Evolutionary conservation across 2,329 filamentous ascomycete genomes (phyloP).

Genomic region (Parastagonospora nodorum): DNA sequence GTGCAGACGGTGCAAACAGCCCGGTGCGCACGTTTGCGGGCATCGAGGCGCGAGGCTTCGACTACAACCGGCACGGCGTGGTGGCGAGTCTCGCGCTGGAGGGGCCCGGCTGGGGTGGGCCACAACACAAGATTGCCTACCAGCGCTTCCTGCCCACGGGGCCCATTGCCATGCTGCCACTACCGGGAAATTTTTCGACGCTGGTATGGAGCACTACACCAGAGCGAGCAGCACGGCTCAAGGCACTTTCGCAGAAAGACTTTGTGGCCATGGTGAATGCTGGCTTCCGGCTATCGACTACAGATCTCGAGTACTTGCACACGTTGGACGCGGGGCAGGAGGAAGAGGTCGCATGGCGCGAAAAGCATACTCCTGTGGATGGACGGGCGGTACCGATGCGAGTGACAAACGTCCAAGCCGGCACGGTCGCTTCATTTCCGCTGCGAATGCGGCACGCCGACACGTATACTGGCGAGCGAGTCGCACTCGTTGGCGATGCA

Average conservation of each 20-base stretch:
- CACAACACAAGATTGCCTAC: slow-evolving; percentile 74
- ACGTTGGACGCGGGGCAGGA: slow-evolving; percentile 57
- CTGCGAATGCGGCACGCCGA: slow-evolving; percentile 92
- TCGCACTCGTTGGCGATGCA: slow-evolving; percentile 90
- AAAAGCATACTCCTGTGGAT: slow-evolving; percentile 68
- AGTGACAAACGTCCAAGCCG: slow-evolving; percentile 74
- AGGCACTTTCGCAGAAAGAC: slow-evolving; percentile 71
- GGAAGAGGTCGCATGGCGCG: slow-evolving; percentile 84
- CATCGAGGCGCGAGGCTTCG: slow-evolving; percentile 87
- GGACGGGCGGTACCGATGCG: slow-evolving; percentile 62
- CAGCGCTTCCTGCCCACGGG: slow-evolving; percentile 94
- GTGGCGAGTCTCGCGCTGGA: slow-evolving; percentile 85
- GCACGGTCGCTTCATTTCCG: slow-evolving; percentile 86
- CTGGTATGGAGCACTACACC: slow-evolving; percentile 96
- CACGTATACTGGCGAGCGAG: slow-evolving; percentile 86
- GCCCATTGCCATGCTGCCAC: slow-evolving; percentile 86
- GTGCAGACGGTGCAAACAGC: slow-evolving; percentile 93
- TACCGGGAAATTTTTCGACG: slow-evolving; percentile 81
- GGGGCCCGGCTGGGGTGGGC: slow-evolving; percentile 48
- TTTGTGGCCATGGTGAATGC: slow-evolving; percentile 91
- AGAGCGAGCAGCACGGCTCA: slow-evolving; percentile 76
- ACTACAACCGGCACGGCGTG: slow-evolving; percentile 87
- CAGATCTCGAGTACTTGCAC: slow-evolving; percentile 85
- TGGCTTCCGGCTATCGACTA: slow-evolving; percentile 79
- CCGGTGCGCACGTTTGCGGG: slow-evolving; percentile 88